Base-by-base conservation (phyloP, 352 stramenopile genomes). In the Phytophthora fragariae region DNA sequence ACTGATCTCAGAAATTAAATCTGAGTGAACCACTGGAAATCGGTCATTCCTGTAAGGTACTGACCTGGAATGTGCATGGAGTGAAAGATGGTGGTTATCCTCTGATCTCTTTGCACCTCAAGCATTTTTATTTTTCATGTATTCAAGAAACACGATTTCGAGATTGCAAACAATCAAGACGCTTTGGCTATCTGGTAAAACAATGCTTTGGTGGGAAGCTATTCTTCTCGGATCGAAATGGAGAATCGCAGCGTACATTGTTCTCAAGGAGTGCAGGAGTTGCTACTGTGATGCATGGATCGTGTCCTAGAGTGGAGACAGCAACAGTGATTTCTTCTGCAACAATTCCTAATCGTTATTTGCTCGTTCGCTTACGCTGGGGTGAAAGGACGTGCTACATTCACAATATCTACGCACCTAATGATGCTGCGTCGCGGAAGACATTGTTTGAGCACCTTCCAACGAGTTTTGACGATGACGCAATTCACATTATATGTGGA, bases 91-190 rank as follows among this genome's bases (percentile, higher is more conserved):
- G 57, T 46, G 57, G 44, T 4, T 6, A 64, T 12, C 14, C 12
- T 7, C 24, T 55, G 3, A 55, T 56, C 12, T 56, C 29, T 8
- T 33, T 3, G 21, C 44, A 64, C 44, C 27, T 64, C 12, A 64
- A 64, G 57, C 19, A 64, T 29, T 64, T 19, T 64, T 56, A 56
- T 64, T 64, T 64, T 56, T 64, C 41, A 24, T 64, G 44, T 47
- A 47, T 64, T 44, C 57, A 64, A 46, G 57, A 56, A 64, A 64
- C 57, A 1, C 27, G 41, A 14, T 55, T 56, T 44, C 19, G 24
- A 39, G 44, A 64, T 12, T 8, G 33, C 35, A 56, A n/a, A 11
- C 10, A 64, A 9, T 44, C 44, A 2, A 27, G 55, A 4, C 19
- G 15, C 2, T 64, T 64, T 56, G 10, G 8, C 2, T 67, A 59